Evolutionary conservation across 1,284 basidiomycete species (phyloP), one percentile per base, ranked within the genome.

Genomic region (Phellopilus nigrolimitatus): DNA sequence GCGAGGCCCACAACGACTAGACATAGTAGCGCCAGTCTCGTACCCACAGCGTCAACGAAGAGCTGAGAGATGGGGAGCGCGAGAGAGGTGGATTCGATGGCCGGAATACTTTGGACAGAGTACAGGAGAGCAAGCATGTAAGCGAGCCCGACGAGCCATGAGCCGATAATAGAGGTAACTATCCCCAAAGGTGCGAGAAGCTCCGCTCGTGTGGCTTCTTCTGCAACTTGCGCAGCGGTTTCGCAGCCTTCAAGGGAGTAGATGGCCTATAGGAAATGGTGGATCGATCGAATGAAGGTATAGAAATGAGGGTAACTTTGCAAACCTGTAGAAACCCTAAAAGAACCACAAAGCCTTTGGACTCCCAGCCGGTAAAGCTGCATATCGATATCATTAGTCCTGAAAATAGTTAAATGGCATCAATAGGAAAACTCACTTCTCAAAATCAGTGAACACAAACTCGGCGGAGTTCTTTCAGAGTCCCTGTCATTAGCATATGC

Each of bases 211-310:
- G 71, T 66, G 22, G 79, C 78, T 63, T 82, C 79, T 62, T 81
- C 79, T 3, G 79, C 79, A 5, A 80, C 73, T 62, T 81, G 79
- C 21, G 79, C 79, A 31, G 79, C 79, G 4, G 79, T 81, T 61
- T 80, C 79, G 61, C 79, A 80, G 15, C 79, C 79, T 65, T 80
- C 79, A 21, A 81, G 70, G 0, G 79, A 79, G 59, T 81, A 82
- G 4, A 82, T 79, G 2, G 79, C 79, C 71, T 77, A 46, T 12
- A 12, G 28, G 12, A 30, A 30, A 12, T 30, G 28, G 0, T 30
- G 13, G 22, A 49, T 30, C 27, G 25, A 17, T 21, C 41, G 7
- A 24, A 8, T 9, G 37, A n/a, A n/a, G n/a, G n/a, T n/a, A n/a
- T n/a, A n/a, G n/a, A n/a, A n/a, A n/a, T n/a, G n/a, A n/a, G n/a